Conservation (phyloP, 2,329 filamentous ascomycete genomes). For the Scolecobasidium constrictum region DNA sequence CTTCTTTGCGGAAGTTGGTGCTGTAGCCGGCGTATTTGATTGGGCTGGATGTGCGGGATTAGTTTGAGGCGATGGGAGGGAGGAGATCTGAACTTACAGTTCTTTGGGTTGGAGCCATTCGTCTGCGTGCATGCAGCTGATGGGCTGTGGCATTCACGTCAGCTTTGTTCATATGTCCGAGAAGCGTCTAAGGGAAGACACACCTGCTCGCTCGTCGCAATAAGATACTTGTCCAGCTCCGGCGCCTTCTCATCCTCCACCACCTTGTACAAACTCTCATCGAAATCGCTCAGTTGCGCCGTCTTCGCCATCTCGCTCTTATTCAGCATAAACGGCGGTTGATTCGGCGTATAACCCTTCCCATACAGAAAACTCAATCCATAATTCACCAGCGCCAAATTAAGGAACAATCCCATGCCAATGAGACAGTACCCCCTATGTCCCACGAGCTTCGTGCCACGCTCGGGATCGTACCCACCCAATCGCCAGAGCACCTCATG, state of each 20-base stretch:
- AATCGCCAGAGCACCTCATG: constrained; percentile 85
- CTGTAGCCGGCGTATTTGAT: constrained; percentile 84
- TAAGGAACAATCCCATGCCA: constrained; percentile 80
- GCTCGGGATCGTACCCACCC: constrained; percentile 86
- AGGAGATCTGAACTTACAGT: no score
- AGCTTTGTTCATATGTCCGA: constrained; percentile 43
- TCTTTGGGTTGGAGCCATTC: constrained; percentile 97
- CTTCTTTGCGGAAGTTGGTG: constrained; percentile 93
- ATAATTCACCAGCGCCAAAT: constrained; percentile 82
- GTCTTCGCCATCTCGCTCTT: constrained; percentile 97
- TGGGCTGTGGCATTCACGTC: constrained; percentile 12
- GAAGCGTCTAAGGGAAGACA: constrained; percentile 52
- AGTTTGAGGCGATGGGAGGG: no score
- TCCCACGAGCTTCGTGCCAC: constrained; percentile 87
- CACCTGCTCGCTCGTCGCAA: constrained; percentile 71
- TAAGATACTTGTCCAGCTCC: constrained; percentile 73
- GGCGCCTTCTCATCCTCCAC: constrained; percentile 65
- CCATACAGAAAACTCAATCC: constrained; percentile 77
- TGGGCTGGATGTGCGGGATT: no score
- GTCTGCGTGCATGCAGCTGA: constrained; percentile 58
- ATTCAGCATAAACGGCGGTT: constrained; percentile 89
- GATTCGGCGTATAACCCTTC: constrained; percentile 45
- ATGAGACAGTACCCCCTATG: constrained; percentile 90
- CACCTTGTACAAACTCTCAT: constrained; percentile 97
- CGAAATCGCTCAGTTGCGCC: constrained; percentile 91